A percentile compares a stretch with the other conserved stretches of the same genome.
phyloP scores from a whole-genome alignment of 2,329 filamentous ascomycete genomes.

The Cladophialophora exuberans region DNA sequence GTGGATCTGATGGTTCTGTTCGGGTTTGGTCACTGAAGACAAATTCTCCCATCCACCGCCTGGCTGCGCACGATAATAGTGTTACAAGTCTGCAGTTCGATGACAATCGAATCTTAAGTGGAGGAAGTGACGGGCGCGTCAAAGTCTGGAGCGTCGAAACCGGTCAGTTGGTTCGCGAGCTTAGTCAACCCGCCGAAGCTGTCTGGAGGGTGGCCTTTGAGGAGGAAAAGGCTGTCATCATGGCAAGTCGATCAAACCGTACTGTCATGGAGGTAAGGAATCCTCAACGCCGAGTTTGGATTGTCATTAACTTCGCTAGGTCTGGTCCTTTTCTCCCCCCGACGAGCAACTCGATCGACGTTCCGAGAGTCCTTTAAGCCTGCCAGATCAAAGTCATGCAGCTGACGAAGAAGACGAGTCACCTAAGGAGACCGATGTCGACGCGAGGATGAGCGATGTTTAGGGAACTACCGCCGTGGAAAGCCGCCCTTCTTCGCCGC shows the following conservation, averaged over 20 bases:
- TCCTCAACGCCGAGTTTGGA: slow-evolving; percentile 3
- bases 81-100: slow-evolving; percentile 98
- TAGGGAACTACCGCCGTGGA: slow-evolving; percentile 4
- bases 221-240: slow-evolving; percentile 95
- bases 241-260: slow-evolving; percentile 80
- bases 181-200: slow-evolving; percentile 88
- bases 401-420: slow-evolving; percentile 17
- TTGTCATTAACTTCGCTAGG: slow-evolving; percentile 54
- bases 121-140: slow-evolving; percentile 94
- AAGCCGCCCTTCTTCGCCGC: not conserved
- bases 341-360: slow-evolving; percentile 57
- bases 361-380: slow-evolving; percentile 47
- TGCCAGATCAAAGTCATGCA: slow-evolving; percentile 39
- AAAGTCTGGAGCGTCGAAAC: slow-evolving; percentile 98
- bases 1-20: slow-evolving; percentile 93
- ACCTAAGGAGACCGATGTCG: slow-evolving; percentile 19
- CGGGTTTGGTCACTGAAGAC: slow-evolving; percentile 92
- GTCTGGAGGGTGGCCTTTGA: slow-evolving; percentile 99
- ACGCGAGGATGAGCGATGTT: slow-evolving; percentile 27
- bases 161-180: slow-evolving; percentile 84
- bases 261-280: slow-evolving; percentile 93
- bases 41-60: slow-evolving; percentile 87
- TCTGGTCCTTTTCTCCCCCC: slow-evolving; percentile 93
- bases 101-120: slow-evolving; percentile 90
- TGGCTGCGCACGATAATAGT: slow-evolving; percentile 97